phyloP scores from a whole-genome alignment of 108 stramenopile genomes.

The Nitzschia sp. region DNA sequence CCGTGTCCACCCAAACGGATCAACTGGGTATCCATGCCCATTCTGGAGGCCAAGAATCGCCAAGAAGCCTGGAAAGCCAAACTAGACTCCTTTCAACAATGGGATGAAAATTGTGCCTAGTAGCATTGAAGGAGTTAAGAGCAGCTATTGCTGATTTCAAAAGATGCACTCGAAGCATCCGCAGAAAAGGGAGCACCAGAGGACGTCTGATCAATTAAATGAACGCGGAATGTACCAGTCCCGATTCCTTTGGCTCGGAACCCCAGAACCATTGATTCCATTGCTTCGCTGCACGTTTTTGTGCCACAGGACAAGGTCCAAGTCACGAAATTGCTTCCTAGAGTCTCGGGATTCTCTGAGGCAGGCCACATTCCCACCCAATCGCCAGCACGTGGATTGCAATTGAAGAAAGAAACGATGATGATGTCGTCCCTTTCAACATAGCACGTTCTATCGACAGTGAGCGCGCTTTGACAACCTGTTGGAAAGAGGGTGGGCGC shows the following conservation, averaged over 20 bases:
- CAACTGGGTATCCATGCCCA: constrained; percentile 65
- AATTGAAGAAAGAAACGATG: constrained; percentile 22
- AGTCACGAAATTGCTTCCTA: constrained; percentile 12
- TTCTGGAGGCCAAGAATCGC: constrained; percentile 19
- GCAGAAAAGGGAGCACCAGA: constrained; percentile 1
- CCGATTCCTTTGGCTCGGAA: constrained; percentile 11
- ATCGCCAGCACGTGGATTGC: constrained; percentile 19
- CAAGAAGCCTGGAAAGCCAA: constrained; percentile 13
- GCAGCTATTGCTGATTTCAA: background rate
- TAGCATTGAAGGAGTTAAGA: no score
- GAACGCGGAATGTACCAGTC: background rate
- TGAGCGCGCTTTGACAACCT: constrained; percentile 1
- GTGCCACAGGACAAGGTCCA: constrained; percentile 32
- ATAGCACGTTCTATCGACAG: constrained; percentile 17
- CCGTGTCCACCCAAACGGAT: constrained; percentile 28
- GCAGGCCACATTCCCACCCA: constrained; percentile 29
- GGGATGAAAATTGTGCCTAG: constrained; percentile 23
- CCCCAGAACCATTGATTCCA: constrained; percentile 5
- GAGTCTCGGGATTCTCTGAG: constrained; percentile 1
- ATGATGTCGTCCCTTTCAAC: background rate
- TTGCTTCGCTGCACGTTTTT: constrained; percentile 7
- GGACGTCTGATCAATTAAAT: background rate
- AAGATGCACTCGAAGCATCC: constrained; percentile 6
- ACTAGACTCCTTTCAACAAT: constrained; percentile 15
- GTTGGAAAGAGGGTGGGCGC: background rate